phyloP scores from a whole-genome alignment of 2,329 filamentous ascomycete species.

The Epichloe baconii region DNA sequence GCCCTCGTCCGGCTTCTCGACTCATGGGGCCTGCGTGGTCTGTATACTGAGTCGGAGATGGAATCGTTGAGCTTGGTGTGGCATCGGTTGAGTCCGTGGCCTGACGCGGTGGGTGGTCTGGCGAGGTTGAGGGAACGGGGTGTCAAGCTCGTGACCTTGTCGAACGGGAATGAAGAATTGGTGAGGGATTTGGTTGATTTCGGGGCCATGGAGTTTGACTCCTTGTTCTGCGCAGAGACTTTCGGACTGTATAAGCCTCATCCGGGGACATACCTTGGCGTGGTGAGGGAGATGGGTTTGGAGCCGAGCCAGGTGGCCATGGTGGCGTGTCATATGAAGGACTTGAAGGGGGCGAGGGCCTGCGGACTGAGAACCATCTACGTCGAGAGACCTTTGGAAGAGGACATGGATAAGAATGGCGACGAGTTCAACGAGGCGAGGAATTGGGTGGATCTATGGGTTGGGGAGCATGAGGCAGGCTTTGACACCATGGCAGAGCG shows the following conservation, averaged over 20 bases:
- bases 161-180: slow-evolving; percentile 60
- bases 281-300: slow-evolving; percentile 43
- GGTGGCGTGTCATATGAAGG: slow-evolving; percentile 63
- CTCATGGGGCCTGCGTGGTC: slow-evolving; percentile 38
- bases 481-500: slow-evolving; percentile 17
- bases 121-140: slow-evolving; percentile 31
- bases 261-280: slow-evolving; percentile 54
- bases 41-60: slow-evolving; percentile 52
- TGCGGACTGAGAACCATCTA: slow-evolving; percentile 60
- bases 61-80: slow-evolving; percentile 52
- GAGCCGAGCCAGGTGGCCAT: slow-evolving; percentile 52
- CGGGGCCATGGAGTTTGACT: slow-evolving; percentile 47
- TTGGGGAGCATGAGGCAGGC: slow-evolving; percentile 19
- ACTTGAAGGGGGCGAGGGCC: slow-evolving; percentile 51
- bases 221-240: slow-evolving; percentile 52
- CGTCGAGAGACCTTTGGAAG: slow-evolving; percentile 55
- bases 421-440: slow-evolving; percentile 38
- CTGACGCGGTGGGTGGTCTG: slow-evolving; percentile 47
- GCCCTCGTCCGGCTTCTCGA: slow-evolving; percentile 46
- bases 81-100: slow-evolving; percentile 61
- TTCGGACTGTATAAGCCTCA: slow-evolving; percentile 67
- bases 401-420: slow-evolving; percentile 41
- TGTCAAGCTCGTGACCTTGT: slow-evolving; percentile 52
- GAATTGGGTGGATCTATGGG: slow-evolving; percentile 27
- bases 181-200: slow-evolving; percentile 49